Evolutionary conservation across 1,284 basidiomycete genomes (phyloP).

Genomic region (Phylloboletellus chloephorus): DNA sequence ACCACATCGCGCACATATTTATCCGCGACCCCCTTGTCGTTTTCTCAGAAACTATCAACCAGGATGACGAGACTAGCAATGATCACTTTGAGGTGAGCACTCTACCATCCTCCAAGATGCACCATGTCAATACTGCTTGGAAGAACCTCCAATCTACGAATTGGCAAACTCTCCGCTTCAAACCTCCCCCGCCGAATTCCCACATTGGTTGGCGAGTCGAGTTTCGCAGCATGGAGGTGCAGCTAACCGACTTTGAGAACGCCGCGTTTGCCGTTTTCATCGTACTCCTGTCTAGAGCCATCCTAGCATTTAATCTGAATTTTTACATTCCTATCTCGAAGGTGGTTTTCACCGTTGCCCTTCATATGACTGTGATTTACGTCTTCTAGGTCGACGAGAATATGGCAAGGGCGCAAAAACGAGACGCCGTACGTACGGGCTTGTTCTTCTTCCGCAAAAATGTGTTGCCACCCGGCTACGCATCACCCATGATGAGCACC

Average conservation of each 20-base stretch:
- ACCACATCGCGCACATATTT: conserved; percentile 93
- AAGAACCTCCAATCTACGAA: conserved; percentile 99
- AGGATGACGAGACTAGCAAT: conserved; percentile 81
- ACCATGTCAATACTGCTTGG: conserved; percentile 9
- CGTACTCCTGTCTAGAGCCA: conserved; percentile 90
- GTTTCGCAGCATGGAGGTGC: conserved; percentile 98
- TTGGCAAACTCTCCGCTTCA: conserved; percentile 99
- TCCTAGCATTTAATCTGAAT: conserved; percentile 87
- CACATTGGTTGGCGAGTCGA: conserved; percentile 97
- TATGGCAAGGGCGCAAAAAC: conserved; percentile 84
- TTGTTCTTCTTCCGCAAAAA: conserved; percentile 91
- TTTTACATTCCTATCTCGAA: conserved; percentile 97
- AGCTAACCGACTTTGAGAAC: conserved; percentile 98
- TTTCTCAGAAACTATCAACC: conserved; percentile 91
- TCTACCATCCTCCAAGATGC: background rate
- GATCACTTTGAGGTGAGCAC: conserved; percentile 89
- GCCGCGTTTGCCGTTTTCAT: conserved; percentile 95
- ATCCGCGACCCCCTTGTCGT: conserved; percentile 97
- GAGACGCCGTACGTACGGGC: conserved; percentile 70
- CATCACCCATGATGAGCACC: conserved; percentile 36
- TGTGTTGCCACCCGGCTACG: conserved; percentile 61
- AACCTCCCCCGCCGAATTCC: conserved; percentile 91
- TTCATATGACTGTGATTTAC: conserved; percentile 1
- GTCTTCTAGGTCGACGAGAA: conserved; percentile 86
- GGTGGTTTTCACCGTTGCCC: conserved; percentile 39